Conservation (phyloP, 805 yeast species). For the Komagataella ulmi region DNA sequence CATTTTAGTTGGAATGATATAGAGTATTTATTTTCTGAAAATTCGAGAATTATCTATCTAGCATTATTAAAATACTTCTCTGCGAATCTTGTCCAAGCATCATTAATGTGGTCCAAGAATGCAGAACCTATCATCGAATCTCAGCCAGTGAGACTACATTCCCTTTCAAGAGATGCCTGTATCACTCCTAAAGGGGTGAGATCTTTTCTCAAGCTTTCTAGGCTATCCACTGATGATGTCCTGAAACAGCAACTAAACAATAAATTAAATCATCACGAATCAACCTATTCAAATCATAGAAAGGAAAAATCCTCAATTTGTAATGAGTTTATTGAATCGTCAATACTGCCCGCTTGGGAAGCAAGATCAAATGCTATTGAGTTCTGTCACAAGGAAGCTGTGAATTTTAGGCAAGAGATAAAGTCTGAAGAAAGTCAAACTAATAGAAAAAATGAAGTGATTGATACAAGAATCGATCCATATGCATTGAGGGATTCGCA, state of each 20-base stretch:
- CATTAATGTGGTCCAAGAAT: not conserved
- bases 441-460: conserved; percentile 8
- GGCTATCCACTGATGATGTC: conserved; percentile 30
- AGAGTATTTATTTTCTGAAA: not conserved
- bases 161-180: conserved; percentile 13
- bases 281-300: conserved; percentile 1
- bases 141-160: not conserved
- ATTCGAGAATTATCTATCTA: not conserved
- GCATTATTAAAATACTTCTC: not conserved
- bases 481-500: conserved; percentile 29
- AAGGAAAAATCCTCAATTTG: conserved; percentile 15
- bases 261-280: conserved; percentile 16
- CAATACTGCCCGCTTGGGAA: conserved; percentile 35
- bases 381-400: conserved; percentile 25
- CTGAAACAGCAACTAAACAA: conserved; percentile 28
- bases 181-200: conserved; percentile 19
- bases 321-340: conserved; percentile 17
- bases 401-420: conserved; percentile 16
- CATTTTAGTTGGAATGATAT: not conserved
- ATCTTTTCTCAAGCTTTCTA: conserved; percentile 21
- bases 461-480: conserved; percentile 30
- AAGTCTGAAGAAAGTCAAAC: conserved; percentile 10
- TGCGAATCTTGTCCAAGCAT: not conserved
- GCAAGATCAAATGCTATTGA: conserved; percentile 23
- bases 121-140: not conserved